These are phyloP conservation scores for Pilasporangium apinafurcum DNA, from an alignment of 352 stramenopile genomes.

Conservation along the genomic window DNA sequence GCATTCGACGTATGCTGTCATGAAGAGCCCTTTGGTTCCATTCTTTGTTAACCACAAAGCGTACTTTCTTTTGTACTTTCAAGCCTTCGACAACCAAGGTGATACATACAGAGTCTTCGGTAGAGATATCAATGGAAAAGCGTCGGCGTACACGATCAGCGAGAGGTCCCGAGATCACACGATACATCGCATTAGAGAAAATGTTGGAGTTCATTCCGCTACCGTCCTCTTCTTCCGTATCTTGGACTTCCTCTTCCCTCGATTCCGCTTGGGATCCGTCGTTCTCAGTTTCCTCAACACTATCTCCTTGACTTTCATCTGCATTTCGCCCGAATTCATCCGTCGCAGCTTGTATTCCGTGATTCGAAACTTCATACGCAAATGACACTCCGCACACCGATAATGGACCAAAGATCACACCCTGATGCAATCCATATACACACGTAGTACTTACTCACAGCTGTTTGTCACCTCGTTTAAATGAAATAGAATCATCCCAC, in stretches of 20 bases:
- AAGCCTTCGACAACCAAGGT: conserved; percentile 64
- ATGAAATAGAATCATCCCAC: too few relatives aligned
- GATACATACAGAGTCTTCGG: conserved; percentile 65
- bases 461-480: too few relatives aligned
- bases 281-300: conserved; percentile 34
- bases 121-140: conserved; percentile 74
- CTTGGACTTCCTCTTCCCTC: conserved; percentile 44
- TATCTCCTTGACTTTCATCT: conserved; percentile 25
- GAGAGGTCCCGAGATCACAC: conserved; percentile 69
- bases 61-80: conserved; percentile 45
- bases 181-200: conserved; percentile 80
- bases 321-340: conserved; percentile 39
- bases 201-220: conserved; percentile 47
- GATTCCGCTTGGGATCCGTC: too few relatives aligned
- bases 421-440: conserved; percentile 15
- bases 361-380: conserved; percentile 82
- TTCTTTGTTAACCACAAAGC: conserved; percentile 70
- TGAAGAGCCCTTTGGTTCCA: conserved; percentile 47
- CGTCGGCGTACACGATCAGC: conserved; percentile 70
- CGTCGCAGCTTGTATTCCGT: conserved; percentile 81
- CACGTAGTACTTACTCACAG: too few relatives aligned
- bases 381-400: conserved; percentile 81
- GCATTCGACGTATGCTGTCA: conserved; percentile 65
- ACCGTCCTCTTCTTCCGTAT: conserved; percentile 22
- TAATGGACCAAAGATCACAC: conserved; percentile 80